These are phyloP conservation scores for Sporobolomyces phaffii DNA, from an alignment of 768 basidiomycete genomes.

Conservation along the genomic window DNA sequence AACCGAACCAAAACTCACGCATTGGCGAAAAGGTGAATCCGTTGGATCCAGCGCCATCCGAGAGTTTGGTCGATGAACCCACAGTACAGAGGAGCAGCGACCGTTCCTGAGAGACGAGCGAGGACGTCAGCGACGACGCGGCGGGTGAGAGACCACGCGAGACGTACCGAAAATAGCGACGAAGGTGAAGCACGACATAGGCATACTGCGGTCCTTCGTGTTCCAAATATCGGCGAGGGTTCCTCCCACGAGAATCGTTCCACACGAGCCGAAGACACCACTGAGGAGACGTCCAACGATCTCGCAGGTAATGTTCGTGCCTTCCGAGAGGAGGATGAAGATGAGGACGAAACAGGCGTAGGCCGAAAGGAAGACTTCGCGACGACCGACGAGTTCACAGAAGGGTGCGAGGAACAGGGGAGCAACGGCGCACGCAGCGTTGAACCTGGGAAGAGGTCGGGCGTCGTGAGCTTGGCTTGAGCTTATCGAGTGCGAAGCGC, in stretches of 20 bases:
- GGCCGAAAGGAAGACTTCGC: slow-evolving; percentile 26
- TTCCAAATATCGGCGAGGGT: slow-evolving; percentile 36
- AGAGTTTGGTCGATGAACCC: slow-evolving; percentile 36
- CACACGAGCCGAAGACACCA: slow-evolving; percentile 37
- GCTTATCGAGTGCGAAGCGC: not conserved
- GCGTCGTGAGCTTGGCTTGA: not conserved
- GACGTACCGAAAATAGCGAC: slow-evolving; percentile 33
- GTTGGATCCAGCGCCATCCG: slow-evolving; percentile 41
- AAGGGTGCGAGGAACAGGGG: slow-evolving; percentile 34
- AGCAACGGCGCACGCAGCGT: slow-evolving; percentile 31
- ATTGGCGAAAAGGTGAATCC: slow-evolving; percentile 40
- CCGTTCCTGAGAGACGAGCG: slow-evolving; percentile 14
- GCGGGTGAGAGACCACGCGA: not conserved
- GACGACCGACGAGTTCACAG: slow-evolving; percentile 34
- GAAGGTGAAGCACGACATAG: slow-evolving; percentile 40
- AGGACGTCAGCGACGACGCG: too few relatives aligned
- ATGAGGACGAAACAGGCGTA: slow-evolving; percentile 38
- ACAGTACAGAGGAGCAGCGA: slow-evolving; percentile 39
- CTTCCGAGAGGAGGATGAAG: slow-evolving; percentile 39
- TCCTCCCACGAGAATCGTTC: slow-evolving; percentile 40
- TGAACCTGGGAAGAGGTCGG: slow-evolving; percentile 12
- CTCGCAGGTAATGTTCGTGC: slow-evolving; percentile 36
- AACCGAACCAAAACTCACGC: not conserved
- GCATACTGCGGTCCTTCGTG: slow-evolving; percentile 37
- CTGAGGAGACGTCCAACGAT: slow-evolving; percentile 34